Conservation (phyloP, 1,284 basidiomycete genomes). For the Mixia osmundae region DNA sequence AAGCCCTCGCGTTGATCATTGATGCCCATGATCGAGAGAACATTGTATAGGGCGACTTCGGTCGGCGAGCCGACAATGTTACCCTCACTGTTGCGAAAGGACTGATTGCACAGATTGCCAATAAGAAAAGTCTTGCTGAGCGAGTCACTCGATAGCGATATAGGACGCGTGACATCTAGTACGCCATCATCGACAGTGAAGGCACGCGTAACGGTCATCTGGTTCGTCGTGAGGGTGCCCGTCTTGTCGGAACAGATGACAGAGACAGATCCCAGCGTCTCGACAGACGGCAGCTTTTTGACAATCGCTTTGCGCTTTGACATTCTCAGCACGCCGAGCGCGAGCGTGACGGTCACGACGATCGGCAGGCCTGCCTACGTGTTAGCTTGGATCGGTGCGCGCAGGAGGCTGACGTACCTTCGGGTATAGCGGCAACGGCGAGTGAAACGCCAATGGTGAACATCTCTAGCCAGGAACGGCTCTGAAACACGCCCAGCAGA, state of each 20-base stretch:
- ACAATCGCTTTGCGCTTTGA: constrained; percentile 84
- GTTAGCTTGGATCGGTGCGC: no score
- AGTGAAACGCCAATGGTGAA: constrained; percentile 89
- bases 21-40: constrained; percentile 44
- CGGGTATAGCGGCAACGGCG: constrained; percentile 5
- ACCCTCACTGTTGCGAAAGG: constrained; percentile 43
- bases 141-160: constrained; percentile 37
- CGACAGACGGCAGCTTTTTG: constrained; percentile 85
- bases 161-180: constrained; percentile 7
- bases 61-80: constrained; percentile 68
- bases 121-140: constrained; percentile 34
- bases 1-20: constrained; percentile 48
- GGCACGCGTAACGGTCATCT: constrained; percentile 74
- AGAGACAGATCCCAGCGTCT: constrained; percentile 75
- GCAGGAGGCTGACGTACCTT: background rate
- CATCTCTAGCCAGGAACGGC: constrained; percentile 87
- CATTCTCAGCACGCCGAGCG: constrained; percentile 82
- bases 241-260: constrained; percentile 98
- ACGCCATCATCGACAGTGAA: constrained; percentile 61
- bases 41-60: constrained; percentile 73
- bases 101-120: constrained; percentile 32
- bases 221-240: constrained; percentile 85
- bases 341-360: constrained; percentile 89
- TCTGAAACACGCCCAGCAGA: constrained; percentile 65
- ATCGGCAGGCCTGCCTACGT: constrained; percentile 94